These are phyloP conservation scores for Tetrahymena elliotti DNA, from an alignment of 73 alveolate species.

Conservation along the genomic window DNA sequence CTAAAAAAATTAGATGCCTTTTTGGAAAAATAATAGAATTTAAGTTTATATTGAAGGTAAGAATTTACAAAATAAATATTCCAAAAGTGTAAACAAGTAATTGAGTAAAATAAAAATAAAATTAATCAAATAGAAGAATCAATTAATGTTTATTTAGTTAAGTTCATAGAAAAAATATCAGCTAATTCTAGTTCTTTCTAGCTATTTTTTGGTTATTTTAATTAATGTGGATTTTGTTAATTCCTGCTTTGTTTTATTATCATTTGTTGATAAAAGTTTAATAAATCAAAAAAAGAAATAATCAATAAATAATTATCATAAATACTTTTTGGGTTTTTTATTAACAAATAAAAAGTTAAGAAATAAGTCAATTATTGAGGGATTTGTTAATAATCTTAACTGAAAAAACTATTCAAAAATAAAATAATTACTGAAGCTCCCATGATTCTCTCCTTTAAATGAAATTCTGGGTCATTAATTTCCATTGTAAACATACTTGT, in stretches of 20 bases:
- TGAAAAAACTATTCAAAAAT: too few relatives aligned
- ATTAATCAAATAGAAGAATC: not conserved
- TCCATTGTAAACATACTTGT: not conserved
- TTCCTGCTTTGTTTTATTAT: too few relatives aligned
- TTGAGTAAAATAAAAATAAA: too few relatives aligned
- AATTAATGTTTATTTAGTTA: too few relatives aligned
- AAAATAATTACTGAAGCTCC: not conserved
- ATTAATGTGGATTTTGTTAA: not conserved
- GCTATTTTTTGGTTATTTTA: not conserved
- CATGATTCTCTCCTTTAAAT: not conserved
- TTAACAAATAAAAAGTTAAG: not conserved
- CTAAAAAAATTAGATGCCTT: not conserved
- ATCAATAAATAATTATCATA: not conserved
- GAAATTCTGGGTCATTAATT: not conserved
- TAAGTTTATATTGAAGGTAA: too few relatives aligned
- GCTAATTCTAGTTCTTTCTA: not conserved
- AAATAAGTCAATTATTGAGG: too few relatives aligned
- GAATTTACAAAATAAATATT: too few relatives aligned
- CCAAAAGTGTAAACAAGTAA: too few relatives aligned
- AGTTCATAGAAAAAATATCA: not conserved
- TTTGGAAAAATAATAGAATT: not conserved
- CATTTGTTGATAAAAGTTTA: not conserved
- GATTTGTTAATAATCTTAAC: not conserved
- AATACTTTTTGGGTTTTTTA: not conserved
- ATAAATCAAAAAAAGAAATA: too few relatives aligned